Evolutionary conservation across 73 alveolate genomes (phyloP), one percentile per base, ranked within the genome.

Genomic region (Effrenium voratum): DNA sequence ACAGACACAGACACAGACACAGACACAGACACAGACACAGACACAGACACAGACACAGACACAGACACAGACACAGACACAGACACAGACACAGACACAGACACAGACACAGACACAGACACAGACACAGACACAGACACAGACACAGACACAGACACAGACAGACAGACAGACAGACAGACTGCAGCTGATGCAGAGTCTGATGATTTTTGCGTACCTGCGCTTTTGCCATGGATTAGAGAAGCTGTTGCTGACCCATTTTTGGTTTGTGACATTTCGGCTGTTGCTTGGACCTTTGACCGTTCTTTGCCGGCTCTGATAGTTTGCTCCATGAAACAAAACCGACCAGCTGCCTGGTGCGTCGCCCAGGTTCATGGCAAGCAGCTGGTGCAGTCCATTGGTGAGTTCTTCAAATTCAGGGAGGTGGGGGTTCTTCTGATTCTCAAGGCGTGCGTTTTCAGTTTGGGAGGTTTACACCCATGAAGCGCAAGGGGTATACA

Each of bases 91-190:
- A 55, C 70, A 55, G 32, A 55, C 32, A 55, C 44, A 99, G 99
- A 45, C 99, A 99, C 63, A 99, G 32, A 55, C 32, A 55, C 32
- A 55, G 32, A 55, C 70, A 55, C 70, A 55, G 32, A 55, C 32
- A 55, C 32, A 55, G 32, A 55, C 70, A 55, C 70, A 55, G 70
- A 55, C 70, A 55, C 70, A 55, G 70, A 55, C 70, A 55, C 70
- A 55, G 70, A 55, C 70, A 55, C 70, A 55, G 70, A 55, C 70
- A 55, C 70, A 55, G 70, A 55, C 70, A 55, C 32, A 55, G 32
- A 55, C 70, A 55, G 32, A 55, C 70, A 55, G 70, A 55, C 70
- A 55, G 32, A 55, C 70, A 55, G 32, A 55, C 32, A 55, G 32
- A 55, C 70, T n/a, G n/a, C n/a, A n/a, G n/a, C n/a, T n/a, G n/a